Percentiles rank a stretch among this genome's conserved stretches.
Conservation (phyloP, 768 basidiomycete species). For the Suillus paluster region DNA sequence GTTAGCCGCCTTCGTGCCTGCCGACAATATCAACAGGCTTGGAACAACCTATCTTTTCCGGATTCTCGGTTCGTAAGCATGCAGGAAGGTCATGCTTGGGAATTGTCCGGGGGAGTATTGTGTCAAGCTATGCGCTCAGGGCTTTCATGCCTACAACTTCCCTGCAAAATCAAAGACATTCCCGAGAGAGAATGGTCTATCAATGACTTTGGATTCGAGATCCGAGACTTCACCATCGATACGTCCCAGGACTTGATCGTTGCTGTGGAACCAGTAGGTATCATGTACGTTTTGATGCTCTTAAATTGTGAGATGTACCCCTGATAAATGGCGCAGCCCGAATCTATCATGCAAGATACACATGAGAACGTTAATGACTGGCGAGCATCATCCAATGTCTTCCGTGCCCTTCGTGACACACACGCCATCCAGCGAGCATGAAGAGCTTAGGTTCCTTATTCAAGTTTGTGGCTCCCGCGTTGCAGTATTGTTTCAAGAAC, state of each 20-base stretch:
- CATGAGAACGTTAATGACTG: slow-evolving; percentile 33
- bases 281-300: slow-evolving; percentile 20
- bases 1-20: slow-evolving; percentile 30
- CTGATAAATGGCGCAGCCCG: slow-evolving; percentile 22
- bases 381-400: slow-evolving; percentile 30
- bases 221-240: slow-evolving; percentile 43
- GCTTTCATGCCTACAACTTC: slow-evolving; percentile 29
- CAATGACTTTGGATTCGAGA: slow-evolving; percentile 26
- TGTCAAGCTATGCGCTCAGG: slow-evolving; percentile 26
- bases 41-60: slow-evolving; percentile 32
- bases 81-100: slow-evolving; percentile 33
- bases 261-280: slow-evolving; percentile 28
- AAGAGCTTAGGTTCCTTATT: slow-evolving; percentile 26
- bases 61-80: slow-evolving; percentile 18
- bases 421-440: slow-evolving; percentile 3
- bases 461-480: slow-evolving; percentile 37
- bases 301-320: not conserved
- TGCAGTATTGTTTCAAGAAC: slow-evolving; percentile 32
- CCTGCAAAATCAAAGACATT: slow-evolving; percentile 36
- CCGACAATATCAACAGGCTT: slow-evolving; percentile 29
- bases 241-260: slow-evolving; percentile 40
- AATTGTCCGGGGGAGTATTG: slow-evolving; percentile 40
- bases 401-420: slow-evolving; percentile 20
- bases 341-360: slow-evolving; percentile 26
- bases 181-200: slow-evolving; percentile 30